These are phyloP conservation scores for Bruguiera sexangula DNA, from an alignment of 345 rosid genomes.

Conservation along the genomic window DNA sequence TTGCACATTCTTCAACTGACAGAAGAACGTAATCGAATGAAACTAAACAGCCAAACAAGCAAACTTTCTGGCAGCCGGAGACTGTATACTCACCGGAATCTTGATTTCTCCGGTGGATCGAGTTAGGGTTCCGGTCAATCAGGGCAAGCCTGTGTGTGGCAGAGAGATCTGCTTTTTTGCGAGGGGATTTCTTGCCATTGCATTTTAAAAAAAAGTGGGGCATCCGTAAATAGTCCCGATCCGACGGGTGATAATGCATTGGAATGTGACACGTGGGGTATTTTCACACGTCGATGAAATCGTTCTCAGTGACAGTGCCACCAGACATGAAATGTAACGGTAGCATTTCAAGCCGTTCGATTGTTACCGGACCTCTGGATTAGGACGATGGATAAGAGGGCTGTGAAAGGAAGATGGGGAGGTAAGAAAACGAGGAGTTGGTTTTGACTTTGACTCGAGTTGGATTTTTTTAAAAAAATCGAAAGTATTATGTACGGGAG, in stretches of 20 bases:
- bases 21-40: neutral
- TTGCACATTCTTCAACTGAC: slow-evolving; percentile 4
- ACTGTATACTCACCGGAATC: neutral
- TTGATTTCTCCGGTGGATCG: slow-evolving; percentile 36
- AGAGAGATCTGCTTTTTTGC: neutral
- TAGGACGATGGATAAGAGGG: neutral
- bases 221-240: slow-evolving; percentile 18
- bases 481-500: neutral
- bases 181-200: slow-evolving; percentile 6
- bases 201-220: slow-evolving; percentile 19
- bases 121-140: slow-evolving; percentile 77
- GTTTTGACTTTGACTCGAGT: neutral
- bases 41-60: neutral
- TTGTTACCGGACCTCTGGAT: neutral
- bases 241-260: slow-evolving; percentile 20
- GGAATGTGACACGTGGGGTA: slow-evolving; percentile 24
- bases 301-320: neutral
- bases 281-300: slow-evolving; percentile 8
- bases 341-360: neutral
- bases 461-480: too few species aligned
- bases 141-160: neutral
- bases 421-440: neutral
- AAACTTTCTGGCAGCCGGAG: neutral
- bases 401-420: too few species aligned
- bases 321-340: neutral